These are phyloP conservation scores for Diutina siamensis DNA, from an alignment of 1,139 yeast species.

Conservation along the genomic window DNA sequence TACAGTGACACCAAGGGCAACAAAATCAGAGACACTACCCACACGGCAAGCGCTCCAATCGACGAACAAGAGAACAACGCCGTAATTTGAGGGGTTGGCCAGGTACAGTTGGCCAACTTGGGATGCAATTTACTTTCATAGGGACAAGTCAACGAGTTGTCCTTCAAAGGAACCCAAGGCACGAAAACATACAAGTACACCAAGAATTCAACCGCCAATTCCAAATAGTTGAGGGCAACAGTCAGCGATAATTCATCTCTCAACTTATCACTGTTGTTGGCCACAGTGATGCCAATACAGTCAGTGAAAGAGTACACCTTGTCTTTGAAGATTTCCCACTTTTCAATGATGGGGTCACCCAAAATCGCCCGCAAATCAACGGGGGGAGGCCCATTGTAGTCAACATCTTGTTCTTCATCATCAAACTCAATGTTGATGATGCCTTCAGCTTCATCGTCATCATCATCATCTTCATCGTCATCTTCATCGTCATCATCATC, in stretches of 20 bases:
- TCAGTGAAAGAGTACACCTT: constrained; percentile 27
- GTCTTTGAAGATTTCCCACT: constrained; percentile 18
- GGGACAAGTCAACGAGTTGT: constrained; percentile 29
- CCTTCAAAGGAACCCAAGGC: constrained; percentile 27
- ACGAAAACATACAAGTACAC: constrained; percentile 25
- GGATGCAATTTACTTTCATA: constrained; percentile 24
- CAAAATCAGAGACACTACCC: constrained; percentile 30
- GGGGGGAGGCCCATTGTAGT: background rate
- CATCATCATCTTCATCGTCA: constrained; percentile 17
- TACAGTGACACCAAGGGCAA: constrained; percentile 38
- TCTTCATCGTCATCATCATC: constrained; percentile 6
- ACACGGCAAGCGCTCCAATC: constrained; percentile 23
- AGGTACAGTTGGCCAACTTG: constrained; percentile 15
- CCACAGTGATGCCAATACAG: constrained; percentile 26
- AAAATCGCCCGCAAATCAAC: constrained; percentile 10
- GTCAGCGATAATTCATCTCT: constrained; percentile 40
- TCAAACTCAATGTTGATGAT: constrained; percentile 8
- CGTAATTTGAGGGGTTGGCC: constrained; percentile 26
- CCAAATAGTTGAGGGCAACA: constrained; percentile 33
- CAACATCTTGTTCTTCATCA: constrained; percentile 16
- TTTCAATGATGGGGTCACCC: constrained; percentile 27
- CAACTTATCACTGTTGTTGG: constrained; percentile 14
- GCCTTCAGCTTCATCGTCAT: constrained; percentile 10
- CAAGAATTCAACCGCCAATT: constrained; percentile 26
- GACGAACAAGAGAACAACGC: constrained; percentile 20